A percentile compares a stretch with the other conserved stretches of the same genome.
These are phyloP conservation scores for Ogataea methanolica DNA, from an alignment of 805 yeast species.

Conservation along the genomic window DNA sequence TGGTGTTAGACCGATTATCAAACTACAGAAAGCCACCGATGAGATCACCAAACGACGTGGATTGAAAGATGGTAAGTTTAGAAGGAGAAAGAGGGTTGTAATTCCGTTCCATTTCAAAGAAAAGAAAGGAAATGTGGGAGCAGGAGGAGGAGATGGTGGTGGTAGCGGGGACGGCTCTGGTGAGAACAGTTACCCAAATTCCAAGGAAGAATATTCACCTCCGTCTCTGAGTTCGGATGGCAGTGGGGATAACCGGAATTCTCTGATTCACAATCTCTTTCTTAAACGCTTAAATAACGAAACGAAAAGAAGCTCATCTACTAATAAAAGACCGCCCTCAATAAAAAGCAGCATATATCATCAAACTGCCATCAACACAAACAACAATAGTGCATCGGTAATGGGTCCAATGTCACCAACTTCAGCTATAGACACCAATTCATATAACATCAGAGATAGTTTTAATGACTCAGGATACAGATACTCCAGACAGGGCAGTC, in stretches of 20 bases:
- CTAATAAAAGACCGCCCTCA: too few relatives aligned
- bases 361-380: not conserved
- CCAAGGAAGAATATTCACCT: too few relatives aligned
- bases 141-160: not conserved
- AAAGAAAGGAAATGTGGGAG: not conserved
- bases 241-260: too few relatives aligned
- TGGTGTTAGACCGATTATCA: slow-evolving; percentile 78
- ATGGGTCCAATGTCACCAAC: not conserved
- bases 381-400: not conserved
- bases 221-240: too few relatives aligned
- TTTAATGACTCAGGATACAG: not conserved
- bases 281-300: too few relatives aligned
- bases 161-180: not conserved
- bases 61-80: slow-evolving; percentile 10
- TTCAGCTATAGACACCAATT: not conserved
- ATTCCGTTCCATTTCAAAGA: slow-evolving; percentile 10
- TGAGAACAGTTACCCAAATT: too few relatives aligned
- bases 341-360: too few relatives aligned
- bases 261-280: too few relatives aligned
- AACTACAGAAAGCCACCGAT: slow-evolving; percentile 79
- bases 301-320: too few relatives aligned
- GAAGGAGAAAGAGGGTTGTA: slow-evolving; percentile 18
- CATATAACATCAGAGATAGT: not conserved
- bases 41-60: slow-evolving; percentile 46
- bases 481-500: slow-evolving; percentile 7